Base-by-base conservation (phyloP, 1,284 basidiomycete genomes). In the Ceratobasidium sp. region DNA sequence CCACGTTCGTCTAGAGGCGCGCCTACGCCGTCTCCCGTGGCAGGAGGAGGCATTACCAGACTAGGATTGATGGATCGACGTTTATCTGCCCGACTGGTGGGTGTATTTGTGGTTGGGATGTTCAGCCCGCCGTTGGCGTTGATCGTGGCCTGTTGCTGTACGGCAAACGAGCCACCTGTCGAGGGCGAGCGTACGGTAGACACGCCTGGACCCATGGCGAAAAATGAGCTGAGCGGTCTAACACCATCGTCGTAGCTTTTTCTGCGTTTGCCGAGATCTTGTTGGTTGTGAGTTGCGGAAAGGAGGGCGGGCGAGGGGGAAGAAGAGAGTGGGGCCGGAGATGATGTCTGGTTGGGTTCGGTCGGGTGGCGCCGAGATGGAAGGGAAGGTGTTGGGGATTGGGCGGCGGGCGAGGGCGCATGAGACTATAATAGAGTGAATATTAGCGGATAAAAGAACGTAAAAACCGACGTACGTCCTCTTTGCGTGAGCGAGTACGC, bases 231-330 rank as follows among this genome's bases (percentile, higher is more conserved):
- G 36, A 75, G 61, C 4, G 75, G 73, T 21, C 74, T 59, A 23
- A 86, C 81, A 50, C 87, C 84, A 72, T 87, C 87, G 74, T 90
- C 88, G 73, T 85, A 87, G 76, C 87, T 89, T 76, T 84, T 87
- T 55, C 86, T 82, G 46, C 86, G 82, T 73, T 80, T 76, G 43
- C 52, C 60, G 9, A 61, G 62, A 62, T 74, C 71, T 16, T 23
- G 53, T 39, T 39, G 36, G 36, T 14, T 39, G n/a, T 58, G 41
- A 45, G 21, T 60, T 5, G 65, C 73, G 39, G 28, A 34, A 18
- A 69, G 71, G 28, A 21, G 21, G 23, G 58, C 43, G 18, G 73
- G 59, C 21, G 67, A 57, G 4, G 71, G 61, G 18, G 60, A 9
- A 3, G 71, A 36, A 32, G 65, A 28, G 28, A 64, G 14, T 18